A percentile compares a stretch with the other conserved stretches of the same genome.
phyloP scores from a whole-genome alignment of 768 basidiomycete species.

The Amanita rubescens region DNA sequence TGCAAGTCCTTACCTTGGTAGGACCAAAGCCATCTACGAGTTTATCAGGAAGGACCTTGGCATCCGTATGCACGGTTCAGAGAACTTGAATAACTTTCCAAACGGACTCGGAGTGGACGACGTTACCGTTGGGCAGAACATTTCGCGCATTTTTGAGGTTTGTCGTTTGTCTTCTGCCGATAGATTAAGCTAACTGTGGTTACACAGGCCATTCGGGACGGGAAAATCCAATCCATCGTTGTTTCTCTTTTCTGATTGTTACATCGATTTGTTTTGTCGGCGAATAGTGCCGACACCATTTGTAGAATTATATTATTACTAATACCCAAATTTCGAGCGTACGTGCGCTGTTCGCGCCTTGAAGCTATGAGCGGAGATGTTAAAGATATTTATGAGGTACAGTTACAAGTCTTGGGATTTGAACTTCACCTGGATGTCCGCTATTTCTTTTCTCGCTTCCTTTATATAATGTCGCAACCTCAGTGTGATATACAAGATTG shows the following conservation, averaged over 20 bases:
- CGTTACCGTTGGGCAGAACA: slow-evolving; percentile 60
- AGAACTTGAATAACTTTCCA: slow-evolving; percentile 45
- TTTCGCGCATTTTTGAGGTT: slow-evolving; percentile 68
- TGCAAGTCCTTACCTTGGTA: slow-evolving; percentile 53
- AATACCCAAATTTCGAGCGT: not conserved
- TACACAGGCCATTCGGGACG: slow-evolving; percentile 55
- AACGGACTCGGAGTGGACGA: slow-evolving; percentile 42
- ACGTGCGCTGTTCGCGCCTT: too few species aligned
- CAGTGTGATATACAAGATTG: slow-evolving; percentile 52
- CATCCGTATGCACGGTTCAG: slow-evolving; percentile 69
- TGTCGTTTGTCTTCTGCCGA: slow-evolving; percentile 11
- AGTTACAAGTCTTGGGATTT: slow-evolving; percentile 8
- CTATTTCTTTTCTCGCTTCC: slow-evolving; percentile 53
- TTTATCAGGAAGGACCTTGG: slow-evolving; percentile 60
- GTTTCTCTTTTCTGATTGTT: slow-evolving; percentile 39
- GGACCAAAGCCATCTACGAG: slow-evolving; percentile 60
- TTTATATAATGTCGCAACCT: slow-evolving; percentile 59
- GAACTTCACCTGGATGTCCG: slow-evolving; percentile 68
- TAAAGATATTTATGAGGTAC: too few species aligned
- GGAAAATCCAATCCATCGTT: slow-evolving; percentile 54
- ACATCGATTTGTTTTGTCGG: not conserved
- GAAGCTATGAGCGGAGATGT: too few species aligned
- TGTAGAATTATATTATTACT: too few species aligned
- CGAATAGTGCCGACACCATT: not conserved
- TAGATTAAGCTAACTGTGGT: not conserved